Evolutionary conservation across 257 asterid species (phyloP).

Genomic region (Solanum sejunctum): DNA sequence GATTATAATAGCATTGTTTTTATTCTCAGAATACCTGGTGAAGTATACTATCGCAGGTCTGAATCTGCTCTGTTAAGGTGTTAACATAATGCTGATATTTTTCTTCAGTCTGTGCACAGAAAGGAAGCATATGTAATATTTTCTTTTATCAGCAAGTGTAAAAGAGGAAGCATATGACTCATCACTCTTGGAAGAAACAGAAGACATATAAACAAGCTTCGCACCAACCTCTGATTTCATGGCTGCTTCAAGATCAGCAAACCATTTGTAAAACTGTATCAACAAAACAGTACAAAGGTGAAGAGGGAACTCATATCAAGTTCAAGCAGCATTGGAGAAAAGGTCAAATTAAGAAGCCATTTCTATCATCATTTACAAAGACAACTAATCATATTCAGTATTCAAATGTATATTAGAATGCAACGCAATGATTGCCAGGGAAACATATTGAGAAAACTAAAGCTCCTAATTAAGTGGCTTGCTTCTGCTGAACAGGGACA

Average conservation of each 20-base stretch:
- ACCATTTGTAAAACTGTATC: slow-evolving; percentile 95
- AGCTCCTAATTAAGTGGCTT: not conserved
- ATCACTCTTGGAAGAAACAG: not conserved
- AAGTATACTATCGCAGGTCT: slow-evolving; percentile 86
- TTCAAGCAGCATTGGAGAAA: not conserved
- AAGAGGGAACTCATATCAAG: not conserved
- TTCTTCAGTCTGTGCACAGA: slow-evolving; percentile 66
- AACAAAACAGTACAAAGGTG: slow-evolving; percentile 1
- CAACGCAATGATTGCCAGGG: not conserved
- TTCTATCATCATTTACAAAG: not conserved
- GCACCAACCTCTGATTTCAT: slow-evolving; percentile 93
- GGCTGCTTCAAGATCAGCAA: slow-evolving; percentile 91
- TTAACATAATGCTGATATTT: slow-evolving; percentile 95
- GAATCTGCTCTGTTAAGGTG: slow-evolving; percentile 77
- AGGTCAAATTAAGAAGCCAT: not conserved
- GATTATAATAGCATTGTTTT: not conserved
- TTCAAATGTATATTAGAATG: not conserved
- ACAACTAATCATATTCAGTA: not conserved
- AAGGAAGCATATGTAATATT: slow-evolving; percentile 2
- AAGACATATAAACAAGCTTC: not conserved
- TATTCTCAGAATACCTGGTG: slow-evolving; percentile 39
- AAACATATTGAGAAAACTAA: not conserved
- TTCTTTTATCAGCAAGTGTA: not conserved
- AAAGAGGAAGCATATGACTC: not conserved
- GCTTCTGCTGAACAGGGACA: not conserved